A percentile compares a stretch with the other conserved stretches of the same genome.
phyloP scores from a whole-genome alignment of 495 filamentous ascomycete species.

The Tuber microsphaerosporum region DNA sequence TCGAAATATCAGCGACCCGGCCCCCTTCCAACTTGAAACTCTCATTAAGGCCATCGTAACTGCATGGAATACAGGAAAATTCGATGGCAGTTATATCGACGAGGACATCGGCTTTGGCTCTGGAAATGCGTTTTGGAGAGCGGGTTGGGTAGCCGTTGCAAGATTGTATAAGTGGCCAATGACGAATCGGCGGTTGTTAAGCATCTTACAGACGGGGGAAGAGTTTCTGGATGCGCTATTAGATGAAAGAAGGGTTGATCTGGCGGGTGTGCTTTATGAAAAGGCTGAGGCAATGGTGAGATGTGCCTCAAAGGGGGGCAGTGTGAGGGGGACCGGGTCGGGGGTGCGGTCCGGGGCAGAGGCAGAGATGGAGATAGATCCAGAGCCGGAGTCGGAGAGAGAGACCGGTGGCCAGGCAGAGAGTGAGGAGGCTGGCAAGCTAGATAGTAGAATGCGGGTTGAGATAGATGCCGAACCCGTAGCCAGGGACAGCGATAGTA shows the following conservation, averaged over 20 bases:
- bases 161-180: slow-evolving; percentile 21
- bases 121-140: slow-evolving; percentile 29
- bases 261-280: slow-evolving; percentile 16
- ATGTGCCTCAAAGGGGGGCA: background rate
- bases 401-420: background rate
- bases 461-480: background rate
- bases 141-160: slow-evolving; percentile 24
- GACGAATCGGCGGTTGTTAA: slow-evolving; percentile 18
- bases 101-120: slow-evolving; percentile 26
- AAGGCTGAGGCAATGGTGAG: slow-evolving; percentile 20
- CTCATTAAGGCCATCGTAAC: slow-evolving; percentile 23
- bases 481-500: background rate
- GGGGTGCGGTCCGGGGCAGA: background rate
- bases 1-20: slow-evolving; percentile 22
- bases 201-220: slow-evolving; percentile 26
- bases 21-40: slow-evolving; percentile 8
- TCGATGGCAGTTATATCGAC: slow-evolving; percentile 12
- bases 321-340: background rate
- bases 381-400: background rate
- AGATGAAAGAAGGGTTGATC: slow-evolving; percentile 16
- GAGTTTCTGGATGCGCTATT: slow-evolving; percentile 21
- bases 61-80: slow-evolving; percentile 21
- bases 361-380: background rate
- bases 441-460: background rate
- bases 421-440: background rate